Evolutionary conservation across 345 rosid species (phyloP), one percentile per base, ranked within the genome.

Genomic region (Rhodamnia argentea): DNA sequence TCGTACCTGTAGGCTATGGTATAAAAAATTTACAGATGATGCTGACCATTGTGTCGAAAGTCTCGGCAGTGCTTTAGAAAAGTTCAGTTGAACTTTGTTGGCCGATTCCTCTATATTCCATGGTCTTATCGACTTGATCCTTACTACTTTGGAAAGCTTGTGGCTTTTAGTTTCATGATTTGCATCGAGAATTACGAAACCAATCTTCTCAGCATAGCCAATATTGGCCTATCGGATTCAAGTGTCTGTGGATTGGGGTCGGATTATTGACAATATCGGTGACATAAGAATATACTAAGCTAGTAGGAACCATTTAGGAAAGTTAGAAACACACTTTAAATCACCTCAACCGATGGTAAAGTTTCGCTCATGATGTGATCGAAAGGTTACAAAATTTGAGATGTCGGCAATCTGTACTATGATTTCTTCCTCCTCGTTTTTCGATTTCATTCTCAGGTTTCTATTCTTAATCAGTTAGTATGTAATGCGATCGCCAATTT

Each of bases 11-110:
- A 37, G 93, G 92, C 37, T 92, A 92, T 55, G 92, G 93, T 42
- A 92, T 92, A 50, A 90, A 92, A 92, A 90, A 90, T 83, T 64
- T 92, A 88, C 90, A 90, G 78, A 92, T 90, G 53, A 89, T 92
- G 93, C 32, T 90, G 16, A 90, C 90, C 27, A 88, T 92, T 83
- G 90, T 90, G 26, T 50, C 3, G 7, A 2, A 59, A 59, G 32
- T 59, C 27, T 12, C 2, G 1, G 29, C 22, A 14, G 1, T 27
- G 16, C 40, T 27, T 6, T 1, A 27, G 16, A 60, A 60, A 14
- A 60, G 1, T 60, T 13, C 1, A 27, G 12, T 26, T 4, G 0
- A 60, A 60, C 14, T 60, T 27, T 15, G 74, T 60, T 0, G 5
- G 0, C 10, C 1, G 4, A 60, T 14, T 14, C 0, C 11, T 14